Conservation (phyloP, 495 filamentous ascomycete species). For the Neurospora sp. region DNA sequence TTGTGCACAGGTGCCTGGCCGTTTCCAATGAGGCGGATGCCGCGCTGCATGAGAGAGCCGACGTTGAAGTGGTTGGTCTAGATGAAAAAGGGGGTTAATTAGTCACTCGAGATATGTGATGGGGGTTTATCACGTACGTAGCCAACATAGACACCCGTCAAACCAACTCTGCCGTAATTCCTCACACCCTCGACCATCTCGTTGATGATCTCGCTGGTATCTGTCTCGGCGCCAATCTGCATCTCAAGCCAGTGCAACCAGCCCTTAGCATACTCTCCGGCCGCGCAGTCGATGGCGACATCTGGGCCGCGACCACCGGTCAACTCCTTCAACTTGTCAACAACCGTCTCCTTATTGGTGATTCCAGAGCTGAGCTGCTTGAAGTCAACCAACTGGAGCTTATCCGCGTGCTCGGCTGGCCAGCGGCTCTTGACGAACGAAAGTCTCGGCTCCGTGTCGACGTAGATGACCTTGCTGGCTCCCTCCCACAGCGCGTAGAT, state of each 20-base stretch:
- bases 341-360: slow-evolving; percentile 48
- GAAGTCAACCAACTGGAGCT: slow-evolving; percentile 36
- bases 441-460: slow-evolving; percentile 71
- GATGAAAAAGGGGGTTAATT: no score
- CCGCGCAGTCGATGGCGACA: slow-evolving; percentile 73
- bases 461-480: slow-evolving; percentile 65
- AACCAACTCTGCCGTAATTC: slow-evolving; percentile 63
- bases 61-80: slow-evolving; percentile 70
- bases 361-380: slow-evolving; percentile 36
- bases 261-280: slow-evolving; percentile 77
- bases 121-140: slow-evolving; percentile 24
- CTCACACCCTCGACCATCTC: slow-evolving; percentile 74
- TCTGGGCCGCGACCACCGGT: slow-evolving; percentile 57
- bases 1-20: slow-evolving; percentile 78
- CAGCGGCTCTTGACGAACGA: slow-evolving; percentile 54
- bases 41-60: slow-evolving; percentile 78
- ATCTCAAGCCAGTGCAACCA: slow-evolving; percentile 73
- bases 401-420: slow-evolving; percentile 33
- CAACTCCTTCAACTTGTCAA: slow-evolving; percentile 62
- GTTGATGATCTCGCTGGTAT: slow-evolving; percentile 78
- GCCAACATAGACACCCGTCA: slow-evolving; percentile 77
- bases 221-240: slow-evolving; percentile 66
- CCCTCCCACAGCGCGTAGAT: slow-evolving; percentile 64
- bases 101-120: no score
- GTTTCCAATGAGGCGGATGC: slow-evolving; percentile 71